Evolutionary conservation across 2,329 filamentous ascomycete genomes (phyloP).

Genomic region (Penicillium sp.): DNA sequence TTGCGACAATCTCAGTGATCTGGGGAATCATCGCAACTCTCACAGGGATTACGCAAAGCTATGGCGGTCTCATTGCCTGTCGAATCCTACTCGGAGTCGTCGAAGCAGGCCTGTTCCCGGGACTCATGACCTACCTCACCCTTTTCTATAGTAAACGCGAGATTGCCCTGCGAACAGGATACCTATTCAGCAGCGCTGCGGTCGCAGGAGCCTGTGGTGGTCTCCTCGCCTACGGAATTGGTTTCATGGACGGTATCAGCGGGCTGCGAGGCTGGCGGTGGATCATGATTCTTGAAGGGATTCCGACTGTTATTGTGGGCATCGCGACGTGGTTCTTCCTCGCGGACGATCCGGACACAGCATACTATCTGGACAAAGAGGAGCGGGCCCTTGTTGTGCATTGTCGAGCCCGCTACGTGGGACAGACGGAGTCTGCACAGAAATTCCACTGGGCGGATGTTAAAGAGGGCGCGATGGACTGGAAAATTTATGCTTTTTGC

Average conservation of each 20-base stretch:
- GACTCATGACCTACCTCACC: slow-evolving; percentile 66
- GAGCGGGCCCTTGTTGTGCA: slow-evolving; percentile 59
- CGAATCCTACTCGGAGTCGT: slow-evolving; percentile 67
- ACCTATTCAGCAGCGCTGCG: slow-evolving; percentile 64
- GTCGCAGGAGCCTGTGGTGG: slow-evolving; percentile 71
- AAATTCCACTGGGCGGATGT: slow-evolving; percentile 63
- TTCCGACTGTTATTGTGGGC: slow-evolving; percentile 57
- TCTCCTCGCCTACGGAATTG: slow-evolving; percentile 70
- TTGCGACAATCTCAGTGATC: slow-evolving; percentile 58
- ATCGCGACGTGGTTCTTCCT: slow-evolving; percentile 57
- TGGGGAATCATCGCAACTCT: slow-evolving; percentile 48
- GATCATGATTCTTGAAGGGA: slow-evolving; percentile 62
- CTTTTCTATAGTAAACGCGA: slow-evolving; percentile 75
- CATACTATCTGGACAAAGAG: slow-evolving; percentile 57
- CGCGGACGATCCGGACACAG: slow-evolving; percentile 65
- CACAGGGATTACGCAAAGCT: slow-evolving; percentile 66
- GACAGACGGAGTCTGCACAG: slow-evolving; percentile 49
- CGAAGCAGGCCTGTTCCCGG: slow-evolving; percentile 70
- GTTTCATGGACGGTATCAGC: slow-evolving; percentile 65
- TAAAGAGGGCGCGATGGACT: slow-evolving; percentile 65
- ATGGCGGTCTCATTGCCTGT: slow-evolving; percentile 64
- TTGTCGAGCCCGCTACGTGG: slow-evolving; percentile 52
- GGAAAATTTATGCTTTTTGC: slow-evolving; percentile 72
- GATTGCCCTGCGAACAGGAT: slow-evolving; percentile 69
- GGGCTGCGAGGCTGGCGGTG: slow-evolving; percentile 69